Percentiles rank a stretch among this genome's conserved stretches.
phyloP scores from a whole-genome alignment of 352 stramenopile genomes.

The Achlya hypogyna region DNA sequence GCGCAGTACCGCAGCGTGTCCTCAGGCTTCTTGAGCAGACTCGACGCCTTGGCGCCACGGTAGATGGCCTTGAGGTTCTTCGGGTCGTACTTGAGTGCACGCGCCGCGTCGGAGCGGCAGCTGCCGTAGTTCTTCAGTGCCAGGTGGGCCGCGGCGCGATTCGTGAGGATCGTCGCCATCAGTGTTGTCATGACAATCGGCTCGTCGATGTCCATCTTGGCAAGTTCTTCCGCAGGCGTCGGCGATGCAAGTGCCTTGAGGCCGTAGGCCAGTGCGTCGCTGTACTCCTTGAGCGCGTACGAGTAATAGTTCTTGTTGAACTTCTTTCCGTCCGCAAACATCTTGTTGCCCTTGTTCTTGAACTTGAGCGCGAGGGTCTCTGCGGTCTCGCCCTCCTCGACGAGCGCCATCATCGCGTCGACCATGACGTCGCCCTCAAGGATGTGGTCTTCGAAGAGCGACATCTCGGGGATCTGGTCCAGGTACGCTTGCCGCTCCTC shows the following conservation, averaged over 20 bases:
- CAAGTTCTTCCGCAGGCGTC: constrained; percentile 38
- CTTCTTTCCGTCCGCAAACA: constrained; percentile 67
- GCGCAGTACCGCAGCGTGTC: constrained; percentile 76
- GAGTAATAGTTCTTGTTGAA: constrained; percentile 58
- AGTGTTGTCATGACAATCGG: constrained; percentile 25
- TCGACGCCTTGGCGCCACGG: constrained; percentile 71
- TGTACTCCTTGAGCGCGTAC: constrained; percentile 75
- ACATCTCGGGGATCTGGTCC: constrained; percentile 77
- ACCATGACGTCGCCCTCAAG: constrained; percentile 82
- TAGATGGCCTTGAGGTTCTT: constrained; percentile 80
- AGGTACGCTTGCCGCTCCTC: constrained; percentile 73
- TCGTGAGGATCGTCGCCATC: constrained; percentile 67
- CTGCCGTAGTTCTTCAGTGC: constrained; percentile 82
- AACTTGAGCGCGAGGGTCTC: constrained; percentile 78
- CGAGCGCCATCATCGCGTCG: constrained; percentile 76
- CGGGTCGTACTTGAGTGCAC: constrained; percentile 54
- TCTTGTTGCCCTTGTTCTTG: constrained; percentile 86
- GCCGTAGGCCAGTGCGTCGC: constrained; percentile 59
- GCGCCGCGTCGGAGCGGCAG: constrained; percentile 68
- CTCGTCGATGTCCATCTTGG: constrained; percentile 54
- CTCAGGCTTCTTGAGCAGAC: constrained; percentile 62
- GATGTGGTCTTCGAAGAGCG: constrained; percentile 82
- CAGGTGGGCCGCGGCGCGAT: constrained; percentile 70
- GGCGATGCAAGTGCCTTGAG: constrained; percentile 65
- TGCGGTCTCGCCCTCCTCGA: constrained; percentile 78